These are phyloP conservation scores for Albugo laibachii DNA, from an alignment of 352 stramenopile species.

Conservation along the genomic window DNA sequence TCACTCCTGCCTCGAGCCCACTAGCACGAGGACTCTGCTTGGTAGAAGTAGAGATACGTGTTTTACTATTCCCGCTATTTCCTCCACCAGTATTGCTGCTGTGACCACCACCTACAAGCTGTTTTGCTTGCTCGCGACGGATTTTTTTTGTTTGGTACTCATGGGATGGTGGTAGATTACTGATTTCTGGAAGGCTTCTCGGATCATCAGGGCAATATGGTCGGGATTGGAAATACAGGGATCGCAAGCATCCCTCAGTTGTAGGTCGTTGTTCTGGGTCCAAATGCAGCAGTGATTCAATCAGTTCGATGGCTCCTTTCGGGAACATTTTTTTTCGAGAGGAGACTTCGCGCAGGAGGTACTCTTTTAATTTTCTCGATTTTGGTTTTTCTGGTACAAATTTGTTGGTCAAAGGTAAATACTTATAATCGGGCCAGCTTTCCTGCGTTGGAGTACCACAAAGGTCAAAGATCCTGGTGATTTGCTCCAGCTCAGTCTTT, in stretches of 20 bases:
- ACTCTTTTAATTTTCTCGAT: slow-evolving; percentile 36
- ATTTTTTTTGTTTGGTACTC: slow-evolving; percentile 84
- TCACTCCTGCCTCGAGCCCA: slow-evolving; percentile 10
- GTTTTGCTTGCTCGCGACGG: slow-evolving; percentile 61
- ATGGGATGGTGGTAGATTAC: slow-evolving; percentile 59
- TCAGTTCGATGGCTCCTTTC: slow-evolving; percentile 79
- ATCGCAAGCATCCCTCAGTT: slow-evolving; percentile 79
- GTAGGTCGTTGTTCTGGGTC: slow-evolving; percentile 89
- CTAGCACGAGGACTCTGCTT: slow-evolving; percentile 6
- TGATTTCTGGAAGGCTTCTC: slow-evolving; percentile 36
- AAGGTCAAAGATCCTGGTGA: slow-evolving; percentile 77
- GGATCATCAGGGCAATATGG: slow-evolving; percentile 44
- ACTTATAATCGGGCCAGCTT: slow-evolving; percentile 75
- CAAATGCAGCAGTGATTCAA: slow-evolving; percentile 87
- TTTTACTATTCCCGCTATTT: slow-evolving; percentile 1
- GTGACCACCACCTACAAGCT: slow-evolving; percentile 23
- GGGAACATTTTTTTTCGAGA: slow-evolving; percentile 59
- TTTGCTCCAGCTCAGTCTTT: slow-evolving; percentile 77
- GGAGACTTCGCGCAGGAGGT: slow-evolving; percentile 50
- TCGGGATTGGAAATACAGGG: slow-evolving; percentile 85
- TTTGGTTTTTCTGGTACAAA: slow-evolving; percentile 70
- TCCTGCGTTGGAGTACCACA: slow-evolving; percentile 67
- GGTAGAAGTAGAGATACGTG: background rate
- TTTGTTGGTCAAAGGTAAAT: slow-evolving; percentile 55
- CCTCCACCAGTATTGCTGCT: slow-evolving; percentile 8